Base-by-base conservation (phyloP, 768 basidiomycete species). In the Russula emetica region DNA sequence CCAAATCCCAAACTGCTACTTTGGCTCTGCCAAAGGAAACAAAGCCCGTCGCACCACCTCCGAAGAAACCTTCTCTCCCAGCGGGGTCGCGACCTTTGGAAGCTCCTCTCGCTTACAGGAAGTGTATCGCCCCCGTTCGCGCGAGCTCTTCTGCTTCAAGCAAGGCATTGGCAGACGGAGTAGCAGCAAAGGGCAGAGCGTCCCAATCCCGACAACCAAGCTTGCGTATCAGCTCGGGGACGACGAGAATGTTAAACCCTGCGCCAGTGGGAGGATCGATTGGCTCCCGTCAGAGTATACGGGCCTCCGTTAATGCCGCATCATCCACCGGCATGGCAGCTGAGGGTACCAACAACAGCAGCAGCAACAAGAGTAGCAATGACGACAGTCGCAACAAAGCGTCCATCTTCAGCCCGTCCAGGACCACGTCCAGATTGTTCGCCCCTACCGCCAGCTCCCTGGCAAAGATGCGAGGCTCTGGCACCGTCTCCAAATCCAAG, bases 391-490 rank as follows among this genome's bases (percentile, higher is more conserved):
- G 8, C n/a, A 45, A 49, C 56, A 65, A 66, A 62, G 26, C 36
- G 42, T 34, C 55, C 44, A 64, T 58, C 42, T 67, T 70, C 42
- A 69, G 66, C 42, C 67, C 69, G 1, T 64, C 71, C 45, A 69
- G 58, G 26, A 22, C 51, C 11, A 49, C 68, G 26, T 64, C 64
- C 28, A 60, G 67, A 18, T 63, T 66, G 5, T 69, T 69, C 26
- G 61, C 72, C 36, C 72, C 71, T 14, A 68, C 70, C 47, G 72
- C 74, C 26, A 68, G 69, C 45, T 60, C 74, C 10, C 60, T 69
- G 36, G 68, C 62, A 40, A 69, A 67, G 60, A 55, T 58, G 10
- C 47, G 56, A 26, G 40, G 62, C 50, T 53, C 68, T 9, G 38
- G 66, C 7, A 51, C 34, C 3, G 0, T 24, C 20, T 10, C 26